A percentile compares a stretch with the other conserved stretches of the same genome.
phyloP scores from a whole-genome alignment of 139 green algal genomes.

The Chlamydomonas urium region DNA sequence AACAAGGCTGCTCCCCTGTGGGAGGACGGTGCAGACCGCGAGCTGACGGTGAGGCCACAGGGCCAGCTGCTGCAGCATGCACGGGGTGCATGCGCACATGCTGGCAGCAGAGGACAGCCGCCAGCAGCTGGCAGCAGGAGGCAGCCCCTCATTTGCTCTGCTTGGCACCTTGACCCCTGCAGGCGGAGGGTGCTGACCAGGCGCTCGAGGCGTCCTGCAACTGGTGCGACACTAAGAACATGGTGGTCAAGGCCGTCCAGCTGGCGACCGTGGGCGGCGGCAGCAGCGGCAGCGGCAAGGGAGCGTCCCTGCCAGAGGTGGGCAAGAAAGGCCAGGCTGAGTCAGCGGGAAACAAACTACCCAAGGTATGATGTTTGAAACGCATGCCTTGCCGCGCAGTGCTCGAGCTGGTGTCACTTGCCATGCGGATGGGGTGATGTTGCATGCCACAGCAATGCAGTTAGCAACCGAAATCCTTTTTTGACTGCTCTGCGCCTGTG shows the following conservation, averaged over 20 bases:
- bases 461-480: no score
- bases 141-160: background rate
- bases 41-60: slow-evolving; percentile 26
- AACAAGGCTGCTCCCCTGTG: background rate
- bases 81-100: background rate
- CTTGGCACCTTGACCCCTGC: background rate
- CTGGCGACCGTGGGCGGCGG: background rate
- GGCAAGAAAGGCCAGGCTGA: background rate
- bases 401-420: background rate
- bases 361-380: background rate
- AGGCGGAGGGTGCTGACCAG: slow-evolving; percentile 40
- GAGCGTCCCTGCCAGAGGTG: background rate
- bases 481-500: background rate
- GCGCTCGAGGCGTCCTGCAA: slow-evolving; percentile 31
- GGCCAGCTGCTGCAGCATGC: background rate
- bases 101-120: no score
- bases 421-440: background rate
- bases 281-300: slow-evolving; percentile 13
- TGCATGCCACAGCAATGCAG: no score
- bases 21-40: slow-evolving; percentile 29
- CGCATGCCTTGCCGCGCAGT: background rate
- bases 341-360: background rate
- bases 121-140: no score
- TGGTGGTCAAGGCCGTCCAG: slow-evolving; percentile 15
- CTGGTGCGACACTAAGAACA: slow-evolving; percentile 23